phyloP scores from a whole-genome alignment of 2,329 filamentous ascomycete species.

The Chaetothyriales sp. region DNA sequence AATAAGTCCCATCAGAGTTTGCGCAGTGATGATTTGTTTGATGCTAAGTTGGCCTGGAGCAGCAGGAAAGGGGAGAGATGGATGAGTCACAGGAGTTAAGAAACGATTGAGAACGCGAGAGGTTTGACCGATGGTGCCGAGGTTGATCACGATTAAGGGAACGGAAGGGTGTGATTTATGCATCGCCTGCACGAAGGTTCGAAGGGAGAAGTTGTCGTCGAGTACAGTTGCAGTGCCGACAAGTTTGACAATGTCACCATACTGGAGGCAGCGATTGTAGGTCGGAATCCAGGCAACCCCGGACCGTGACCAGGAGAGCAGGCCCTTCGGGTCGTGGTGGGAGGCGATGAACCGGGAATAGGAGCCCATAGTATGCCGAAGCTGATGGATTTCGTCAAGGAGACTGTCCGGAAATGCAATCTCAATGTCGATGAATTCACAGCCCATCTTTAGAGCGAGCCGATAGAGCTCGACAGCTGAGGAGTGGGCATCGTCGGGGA shows the following conservation, averaged over 20 bases:
- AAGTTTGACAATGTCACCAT: conserved; percentile 88
- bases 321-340: conserved; percentile 73
- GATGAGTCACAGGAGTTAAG: conserved; percentile 88
- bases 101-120: conserved; percentile 84
- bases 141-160: conserved; percentile 92
- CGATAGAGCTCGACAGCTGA: conserved; percentile 62
- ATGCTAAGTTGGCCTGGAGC: conserved; percentile 89
- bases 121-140: conserved; percentile 76
- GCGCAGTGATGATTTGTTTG: conserved; percentile 66
- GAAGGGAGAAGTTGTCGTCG: conserved; percentile 76
- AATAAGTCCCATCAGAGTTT: conserved; percentile 68
- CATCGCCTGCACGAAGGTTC: conserved; percentile 68
- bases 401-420: conserved; percentile 63
- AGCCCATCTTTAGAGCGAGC: conserved; percentile 65
- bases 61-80: conserved; percentile 76
- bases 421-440: conserved; percentile 89
- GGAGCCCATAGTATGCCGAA: conserved; percentile 46
- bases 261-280: conserved; percentile 81
- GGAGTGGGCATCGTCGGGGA: conserved; percentile 63
- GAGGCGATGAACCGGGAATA: conserved; percentile 81
- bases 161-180: conserved; percentile 51
- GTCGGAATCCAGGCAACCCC: conserved; percentile 71
- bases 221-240: conserved; percentile 64
- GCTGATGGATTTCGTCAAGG: conserved; percentile 46
- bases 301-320: conserved; percentile 67